A percentile compares a stretch with the other conserved stretches of the same genome.
Conservation (phyloP, 768 basidiomycete species). For the Hysterangium stoloniferum region DNA sequence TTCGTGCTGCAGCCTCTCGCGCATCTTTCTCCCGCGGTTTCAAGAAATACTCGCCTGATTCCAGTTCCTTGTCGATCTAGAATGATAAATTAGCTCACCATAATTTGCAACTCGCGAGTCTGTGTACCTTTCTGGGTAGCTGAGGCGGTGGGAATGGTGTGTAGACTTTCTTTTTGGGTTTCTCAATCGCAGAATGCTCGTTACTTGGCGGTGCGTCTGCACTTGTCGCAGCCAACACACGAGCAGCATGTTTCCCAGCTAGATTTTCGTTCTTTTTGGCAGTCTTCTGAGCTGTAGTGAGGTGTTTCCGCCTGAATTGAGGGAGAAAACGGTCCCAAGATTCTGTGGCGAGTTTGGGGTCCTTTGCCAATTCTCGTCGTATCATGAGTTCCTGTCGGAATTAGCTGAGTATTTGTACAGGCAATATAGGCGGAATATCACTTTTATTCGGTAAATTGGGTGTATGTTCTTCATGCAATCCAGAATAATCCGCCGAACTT, state of each 20-base stretch:
- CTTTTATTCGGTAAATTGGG: conserved; percentile 98
- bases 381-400: conserved; percentile 90
- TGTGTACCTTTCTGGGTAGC: conserved; percentile 76
- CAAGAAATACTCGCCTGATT: conserved; percentile 97
- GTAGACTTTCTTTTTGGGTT: conserved; percentile 79
- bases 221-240: conserved; percentile 38
- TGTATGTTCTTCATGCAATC: conserved; percentile 99
- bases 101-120: conserved; percentile 10
- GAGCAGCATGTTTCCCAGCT: conserved; percentile 41
- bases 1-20: conserved; percentile 59
- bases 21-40: conserved; percentile 82
- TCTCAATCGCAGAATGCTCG: conserved; percentile 29
- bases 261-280: conserved; percentile 76
- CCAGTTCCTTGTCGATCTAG: conserved; percentile 87
- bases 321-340: conserved; percentile 98
- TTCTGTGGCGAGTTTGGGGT: conserved; percentile 89
- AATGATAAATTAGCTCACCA: neutral
- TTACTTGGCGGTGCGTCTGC: conserved; percentile 8
- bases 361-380: conserved; percentile 93
- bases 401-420: neutral
- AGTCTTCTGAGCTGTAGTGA: conserved; percentile 92
- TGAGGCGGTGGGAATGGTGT: conserved; percentile 99
- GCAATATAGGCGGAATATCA: conserved; percentile 23
- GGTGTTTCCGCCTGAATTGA: conserved; percentile 86
- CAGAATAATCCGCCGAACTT: conserved; percentile 90